Evolutionary conservation across 192 early-diverging fungal species (phyloP).

Genomic region (Nowakowskiella sp.): DNA sequence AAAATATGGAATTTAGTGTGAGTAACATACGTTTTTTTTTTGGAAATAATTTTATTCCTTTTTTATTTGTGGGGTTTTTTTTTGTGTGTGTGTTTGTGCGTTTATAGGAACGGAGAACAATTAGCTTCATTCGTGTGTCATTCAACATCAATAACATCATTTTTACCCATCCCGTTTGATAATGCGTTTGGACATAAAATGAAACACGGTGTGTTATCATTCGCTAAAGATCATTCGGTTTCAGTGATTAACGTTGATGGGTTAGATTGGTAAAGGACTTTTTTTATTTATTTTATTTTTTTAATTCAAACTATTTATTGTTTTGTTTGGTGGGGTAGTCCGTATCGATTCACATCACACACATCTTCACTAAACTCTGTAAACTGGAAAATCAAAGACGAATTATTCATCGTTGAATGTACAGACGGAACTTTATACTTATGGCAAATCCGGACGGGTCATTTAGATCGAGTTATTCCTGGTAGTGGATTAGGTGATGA

Average conservation of each 20-base stretch:
- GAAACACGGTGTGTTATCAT: conserved; percentile 44
- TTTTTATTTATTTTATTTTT: background rate
- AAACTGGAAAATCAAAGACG: conserved; percentile 61
- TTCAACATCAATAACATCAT: conserved; percentile 6
- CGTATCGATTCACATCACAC: conserved; percentile 57
- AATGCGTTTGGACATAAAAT: conserved; percentile 36
- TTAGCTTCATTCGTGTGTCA: conserved; percentile 51
- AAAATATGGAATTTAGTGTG: conserved; percentile 72
- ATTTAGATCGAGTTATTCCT: conserved; percentile 58
- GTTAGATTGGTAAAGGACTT: conserved; percentile 48
- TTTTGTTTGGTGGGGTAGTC: conserved; percentile 2
- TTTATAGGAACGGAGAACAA: conserved; percentile 36
- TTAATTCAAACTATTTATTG: background rate
- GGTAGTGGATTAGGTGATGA: conserved; percentile 45
- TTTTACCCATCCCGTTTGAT: conserved; percentile 16
- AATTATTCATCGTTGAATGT: conserved; percentile 56
- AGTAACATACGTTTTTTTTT: no score
- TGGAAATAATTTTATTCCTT: no score
- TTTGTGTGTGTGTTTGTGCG: background rate
- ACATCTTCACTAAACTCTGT: conserved; percentile 39
- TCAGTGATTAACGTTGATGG: conserved; percentile 66
- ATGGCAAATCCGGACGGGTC: conserved; percentile 72
- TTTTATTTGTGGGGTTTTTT: background rate
- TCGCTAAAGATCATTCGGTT: conserved; percentile 62
- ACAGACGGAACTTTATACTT: conserved; percentile 56